Evolutionary conservation across 1,139 yeast genomes (phyloP), one percentile per base, ranked within the genome.

Genomic region (Wickerhamomyces sp.): DNA sequence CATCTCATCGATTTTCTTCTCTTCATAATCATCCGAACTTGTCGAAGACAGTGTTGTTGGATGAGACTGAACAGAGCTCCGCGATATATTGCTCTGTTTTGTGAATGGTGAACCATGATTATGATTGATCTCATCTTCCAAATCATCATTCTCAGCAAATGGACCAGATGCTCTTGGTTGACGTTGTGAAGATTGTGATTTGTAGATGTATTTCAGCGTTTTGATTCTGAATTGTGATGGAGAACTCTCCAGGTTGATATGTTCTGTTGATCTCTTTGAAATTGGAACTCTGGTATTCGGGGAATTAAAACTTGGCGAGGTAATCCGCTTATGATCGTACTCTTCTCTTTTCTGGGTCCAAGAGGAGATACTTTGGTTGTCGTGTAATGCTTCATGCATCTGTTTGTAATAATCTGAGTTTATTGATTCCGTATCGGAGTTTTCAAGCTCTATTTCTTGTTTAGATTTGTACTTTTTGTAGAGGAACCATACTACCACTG

Each of bases 1-100:
- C 11, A 67, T 51, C 24, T 62, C 60, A 22, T 63, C 62, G 21
- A 56, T 59, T 26, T 61, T 64, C 13, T 52, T 54, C 6, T 57
- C 62, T 19, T 49, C 55, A 4, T 47, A 46, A 11, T 45, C 42
- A 8, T 29, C 32, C 41, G 15, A 30, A 30, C 41, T 18, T 21
- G 23, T 23, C 24, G 42, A 35, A 13, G 32, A 33, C 4, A 27
- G 3, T 9, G 35, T 33, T 6, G 27, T 15, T 22, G 23, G 25
- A 25, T 19, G 38, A 7, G 32, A 38, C 8, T 18, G 34, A 26
- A 31, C 14, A n/a, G 30, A 37, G 19, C 27, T 20, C 25, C 36
- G 31, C 7, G 46, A 45, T 17, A 36, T 40, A 29, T 42, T 42
- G 9, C 33, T 28, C 15, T 30, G 36, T 8, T 18, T 9, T 6